A percentile compares a stretch with the other conserved stretches of the same genome.
These are phyloP conservation scores for Naganishia cerealis DNA, from an alignment of 1,284 basidiomycete species.

Conservation along the genomic window DNA sequence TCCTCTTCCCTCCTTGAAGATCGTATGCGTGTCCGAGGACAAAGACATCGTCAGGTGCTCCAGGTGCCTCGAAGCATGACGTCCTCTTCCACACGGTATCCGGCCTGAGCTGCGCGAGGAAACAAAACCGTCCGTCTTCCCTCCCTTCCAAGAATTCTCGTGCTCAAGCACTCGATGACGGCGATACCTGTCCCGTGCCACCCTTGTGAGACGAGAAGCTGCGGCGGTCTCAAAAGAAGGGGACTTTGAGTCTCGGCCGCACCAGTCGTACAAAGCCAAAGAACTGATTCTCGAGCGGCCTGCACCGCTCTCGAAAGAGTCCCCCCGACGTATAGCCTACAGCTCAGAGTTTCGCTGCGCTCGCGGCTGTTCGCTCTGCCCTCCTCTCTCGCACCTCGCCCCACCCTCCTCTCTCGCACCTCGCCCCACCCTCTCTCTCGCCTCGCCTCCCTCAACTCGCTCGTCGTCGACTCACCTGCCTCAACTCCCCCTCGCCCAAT, in stretches of 20 bases:
- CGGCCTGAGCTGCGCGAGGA: no score
- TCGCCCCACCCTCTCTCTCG: no score
- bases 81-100: no score
- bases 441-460: neutral
- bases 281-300: conserved; percentile 49
- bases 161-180: neutral
- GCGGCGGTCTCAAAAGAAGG: conserved; percentile 65
- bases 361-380: no score
- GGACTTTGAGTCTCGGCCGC: conserved; percentile 56
- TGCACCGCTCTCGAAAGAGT: conserved; percentile 27
- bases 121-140: no score
- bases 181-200: neutral
- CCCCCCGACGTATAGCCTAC: neutral
- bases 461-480: conserved; percentile 56
- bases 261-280: conserved; percentile 54
- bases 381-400: no score
- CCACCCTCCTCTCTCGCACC: no score
- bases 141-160: neutral
- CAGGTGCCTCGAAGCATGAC: no score
- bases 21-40: neutral
- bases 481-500: conserved; percentile 73
- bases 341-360: neutral
- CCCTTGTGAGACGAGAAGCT: neutral
- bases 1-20: no score
- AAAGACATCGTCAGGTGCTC: no score